phyloP scores from a whole-genome alignment of 164 flowering plant species.

The Stephania yunnanensis region DNA sequence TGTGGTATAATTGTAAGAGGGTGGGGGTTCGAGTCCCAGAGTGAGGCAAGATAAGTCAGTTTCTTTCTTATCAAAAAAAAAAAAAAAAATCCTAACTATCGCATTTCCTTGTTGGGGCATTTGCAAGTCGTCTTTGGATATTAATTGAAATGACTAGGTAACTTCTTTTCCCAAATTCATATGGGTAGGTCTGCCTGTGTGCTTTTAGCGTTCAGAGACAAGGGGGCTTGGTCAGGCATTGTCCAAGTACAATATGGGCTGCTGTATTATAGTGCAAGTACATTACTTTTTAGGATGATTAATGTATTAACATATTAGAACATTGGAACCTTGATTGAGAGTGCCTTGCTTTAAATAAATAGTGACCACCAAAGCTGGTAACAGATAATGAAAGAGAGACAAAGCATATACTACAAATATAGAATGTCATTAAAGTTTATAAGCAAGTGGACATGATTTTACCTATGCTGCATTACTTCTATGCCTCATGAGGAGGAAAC shows the following conservation, averaged over 20 bases:
- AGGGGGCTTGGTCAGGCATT: neutral
- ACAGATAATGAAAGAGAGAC: conserved; percentile 4
- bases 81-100: too few species aligned
- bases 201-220: neutral
- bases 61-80: too few species aligned
- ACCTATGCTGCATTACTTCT: neutral
- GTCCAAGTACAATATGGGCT: neutral
- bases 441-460: conserved; percentile 4
- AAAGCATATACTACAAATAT: conserved; percentile 1
- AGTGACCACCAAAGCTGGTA: conserved; percentile 5
- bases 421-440: neutral
- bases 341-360: neutral
- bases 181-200: neutral
- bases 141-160: neutral
- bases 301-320: neutral
- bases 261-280: neutral
- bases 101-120: too few species aligned
- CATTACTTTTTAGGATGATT: neutral
- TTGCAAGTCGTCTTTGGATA: too few species aligned
- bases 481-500: conserved; percentile 7
- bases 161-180: neutral
- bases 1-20: too few species aligned
- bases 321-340: neutral
- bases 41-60: too few species aligned
- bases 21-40: too few species aligned